Evolutionary conservation across 2,329 filamentous ascomycete genomes (phyloP).

Genomic region (Pseudocercospora musae): DNA sequence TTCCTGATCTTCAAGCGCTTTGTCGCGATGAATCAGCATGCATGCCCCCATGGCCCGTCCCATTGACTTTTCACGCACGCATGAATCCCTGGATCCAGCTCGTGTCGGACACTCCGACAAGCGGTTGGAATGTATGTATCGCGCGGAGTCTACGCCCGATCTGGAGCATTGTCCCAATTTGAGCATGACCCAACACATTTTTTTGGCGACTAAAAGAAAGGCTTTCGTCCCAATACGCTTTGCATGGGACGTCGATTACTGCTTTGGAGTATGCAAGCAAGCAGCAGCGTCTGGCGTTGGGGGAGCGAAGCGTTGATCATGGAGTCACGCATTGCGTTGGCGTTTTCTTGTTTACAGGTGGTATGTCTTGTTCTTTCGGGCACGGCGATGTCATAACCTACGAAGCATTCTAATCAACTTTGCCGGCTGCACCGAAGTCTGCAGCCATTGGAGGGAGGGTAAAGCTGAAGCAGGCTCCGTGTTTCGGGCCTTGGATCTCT

Average conservation of each 20-base stretch:
- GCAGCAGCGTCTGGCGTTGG: slow-evolving; percentile 10
- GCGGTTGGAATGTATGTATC: not conserved
- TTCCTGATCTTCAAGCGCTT: slow-evolving; percentile 8
- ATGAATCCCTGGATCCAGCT: slow-evolving; percentile 7
- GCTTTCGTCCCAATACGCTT: slow-evolving; percentile 3
- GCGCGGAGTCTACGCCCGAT: not conserved
- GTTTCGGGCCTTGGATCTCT: not conserved
- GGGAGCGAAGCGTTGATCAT: not conserved
- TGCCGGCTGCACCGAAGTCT: not conserved
- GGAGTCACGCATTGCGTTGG: slow-evolving; percentile 2
- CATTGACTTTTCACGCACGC: not conserved
- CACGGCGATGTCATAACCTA: not conserved
- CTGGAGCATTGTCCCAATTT: not conserved
- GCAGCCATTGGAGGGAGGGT: not conserved
- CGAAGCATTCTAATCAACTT: not conserved
- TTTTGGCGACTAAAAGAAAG: not conserved
- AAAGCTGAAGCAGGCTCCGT: not conserved
- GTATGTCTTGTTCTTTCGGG: not conserved
- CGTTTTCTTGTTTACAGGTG: slow-evolving; percentile 3
- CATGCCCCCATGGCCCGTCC: not conserved
- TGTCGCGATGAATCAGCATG: slow-evolving; percentile 2
- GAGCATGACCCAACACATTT: not conserved
- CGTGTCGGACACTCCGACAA: not conserved
- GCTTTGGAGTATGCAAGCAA: slow-evolving; percentile 6
- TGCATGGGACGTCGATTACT: slow-evolving; percentile 3